Base-by-base conservation (phyloP, 148 eudicot species). In the Rheum nobile region DNA sequence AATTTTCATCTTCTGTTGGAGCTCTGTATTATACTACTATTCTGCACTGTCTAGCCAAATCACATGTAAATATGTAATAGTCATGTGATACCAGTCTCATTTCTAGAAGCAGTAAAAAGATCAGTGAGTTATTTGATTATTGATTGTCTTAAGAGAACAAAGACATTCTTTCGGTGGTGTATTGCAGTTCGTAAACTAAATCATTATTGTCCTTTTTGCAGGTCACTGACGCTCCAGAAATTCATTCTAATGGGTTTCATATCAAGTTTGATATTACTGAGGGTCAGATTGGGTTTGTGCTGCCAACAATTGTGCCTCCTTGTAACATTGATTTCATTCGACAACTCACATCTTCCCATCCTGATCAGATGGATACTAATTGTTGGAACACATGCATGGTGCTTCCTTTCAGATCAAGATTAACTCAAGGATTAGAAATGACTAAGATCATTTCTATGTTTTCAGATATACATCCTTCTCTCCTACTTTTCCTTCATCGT, bases 151-250 rank as follows among this genome's bases (percentile, higher is more conserved):
- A 65, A 14, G 70, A 29, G 70, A 65, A 65, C 6, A 65, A 31
- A 65, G n/a, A 65, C 11, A 32, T 31, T 8, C 63, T 8, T 55
- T 24, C 8, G 32, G 34, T 48, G 21, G 35, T 59, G 32, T 26
- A 28, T 59, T 28, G 13, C 31, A 28, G 67, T 32, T 32, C 0
- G 17, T n/a, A 0, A 17, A 65, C 70, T 32, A 34, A 65, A 16
- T 17, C 16, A 31, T 73, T 7, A 3, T 75, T 77, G 78, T 17
- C 83, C 70, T 78, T 77, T 71, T 34, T 83, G 67, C 83, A 95
- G 99, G 89, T 95, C 57, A 89, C 97, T 63, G 97, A 95, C 91
- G 96, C 99, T 78, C 99, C 99, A 7, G 97, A 95, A 83, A 95
- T 95, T 73, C 99, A 95, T 78, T 95, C 97, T 76, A 95, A 95